Evolutionary conservation across 129 eudicot species (phyloP).

Genomic region (Silybum marianum): DNA sequence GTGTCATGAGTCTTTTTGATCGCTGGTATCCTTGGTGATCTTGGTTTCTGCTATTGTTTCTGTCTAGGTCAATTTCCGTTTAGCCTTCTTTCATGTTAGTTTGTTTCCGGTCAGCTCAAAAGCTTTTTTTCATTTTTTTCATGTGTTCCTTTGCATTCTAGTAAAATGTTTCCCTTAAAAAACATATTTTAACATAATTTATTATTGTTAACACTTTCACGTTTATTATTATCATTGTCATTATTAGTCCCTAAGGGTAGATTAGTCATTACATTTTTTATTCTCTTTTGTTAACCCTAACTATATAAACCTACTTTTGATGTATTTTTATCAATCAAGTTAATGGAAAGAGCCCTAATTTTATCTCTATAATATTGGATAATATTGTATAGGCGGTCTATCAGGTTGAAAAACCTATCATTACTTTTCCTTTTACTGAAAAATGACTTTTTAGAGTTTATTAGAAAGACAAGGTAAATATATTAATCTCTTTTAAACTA

Average conservation of each 20-base stretch:
- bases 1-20: too few relatives aligned
- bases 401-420: background rate
- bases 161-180: too few relatives aligned
- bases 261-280: background rate
- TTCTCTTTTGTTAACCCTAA: background rate
- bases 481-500: background rate
- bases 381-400: background rate
- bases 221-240: background rate
- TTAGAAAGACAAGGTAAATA: background rate
- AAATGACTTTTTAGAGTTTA: background rate
- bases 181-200: background rate
- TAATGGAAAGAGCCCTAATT: background rate
- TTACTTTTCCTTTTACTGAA: background rate
- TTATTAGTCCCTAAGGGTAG: background rate
- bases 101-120: too few relatives aligned
- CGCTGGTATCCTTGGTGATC: too few relatives aligned
- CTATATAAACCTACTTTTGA: background rate
- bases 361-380: background rate
- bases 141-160: too few relatives aligned
- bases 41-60: too few relatives aligned
- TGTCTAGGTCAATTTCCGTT: too few relatives aligned
- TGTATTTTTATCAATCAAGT: background rate
- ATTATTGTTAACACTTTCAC: background rate
- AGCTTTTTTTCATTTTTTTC: too few relatives aligned
- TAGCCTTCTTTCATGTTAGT: too few relatives aligned